These are phyloP conservation scores for Cyberlindnera subsufficiens DNA, from an alignment of 805 yeast genomes.

Conservation along the genomic window DNA sequence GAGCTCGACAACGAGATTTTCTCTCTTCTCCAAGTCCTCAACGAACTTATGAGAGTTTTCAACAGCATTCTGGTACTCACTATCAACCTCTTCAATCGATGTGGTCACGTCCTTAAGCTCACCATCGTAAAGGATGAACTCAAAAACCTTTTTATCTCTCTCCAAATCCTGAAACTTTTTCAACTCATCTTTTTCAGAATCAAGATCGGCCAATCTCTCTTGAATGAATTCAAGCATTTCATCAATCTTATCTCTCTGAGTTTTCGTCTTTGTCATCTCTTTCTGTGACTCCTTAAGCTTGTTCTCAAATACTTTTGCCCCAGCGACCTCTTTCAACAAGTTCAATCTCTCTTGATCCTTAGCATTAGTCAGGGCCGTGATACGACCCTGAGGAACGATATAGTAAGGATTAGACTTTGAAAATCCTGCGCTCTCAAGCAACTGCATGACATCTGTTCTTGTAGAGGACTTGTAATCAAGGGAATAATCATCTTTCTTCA, in stretches of 20 bases:
- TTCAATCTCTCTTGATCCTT: constrained; percentile 77
- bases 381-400: constrained; percentile 94
- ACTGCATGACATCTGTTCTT: constrained; percentile 71
- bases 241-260: constrained; percentile 65
- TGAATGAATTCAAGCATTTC: constrained; percentile 67
- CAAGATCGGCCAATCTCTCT: constrained; percentile 69
- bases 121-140: constrained; percentile 70
- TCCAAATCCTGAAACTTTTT: constrained; percentile 64
- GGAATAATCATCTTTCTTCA: constrained; percentile 87
- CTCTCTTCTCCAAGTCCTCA: constrained; percentile 56
- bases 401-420: constrained; percentile 88
- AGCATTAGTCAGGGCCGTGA: constrained; percentile 83
- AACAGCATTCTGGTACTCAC: constrained; percentile 44
- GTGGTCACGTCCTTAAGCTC: constrained; percentile 61
- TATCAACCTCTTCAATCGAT: constrained; percentile 56
- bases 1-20: constrained; percentile 40
- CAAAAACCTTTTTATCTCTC: constrained; percentile 60
- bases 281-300: constrained; percentile 72
- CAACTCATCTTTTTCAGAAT: constrained; percentile 72
- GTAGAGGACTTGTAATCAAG: constrained; percentile 76
- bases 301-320: constrained; percentile 85
- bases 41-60: constrained; percentile 50
- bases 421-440: constrained; percentile 89
- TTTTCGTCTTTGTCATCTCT: constrained; percentile 70
- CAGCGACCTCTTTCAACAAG: constrained; percentile 86